A percentile compares a stretch with the other conserved stretches of the same genome.
Evolutionary conservation across 2,329 filamentous ascomycete species (phyloP).

Genomic region (Fusarium avenaceum): DNA sequence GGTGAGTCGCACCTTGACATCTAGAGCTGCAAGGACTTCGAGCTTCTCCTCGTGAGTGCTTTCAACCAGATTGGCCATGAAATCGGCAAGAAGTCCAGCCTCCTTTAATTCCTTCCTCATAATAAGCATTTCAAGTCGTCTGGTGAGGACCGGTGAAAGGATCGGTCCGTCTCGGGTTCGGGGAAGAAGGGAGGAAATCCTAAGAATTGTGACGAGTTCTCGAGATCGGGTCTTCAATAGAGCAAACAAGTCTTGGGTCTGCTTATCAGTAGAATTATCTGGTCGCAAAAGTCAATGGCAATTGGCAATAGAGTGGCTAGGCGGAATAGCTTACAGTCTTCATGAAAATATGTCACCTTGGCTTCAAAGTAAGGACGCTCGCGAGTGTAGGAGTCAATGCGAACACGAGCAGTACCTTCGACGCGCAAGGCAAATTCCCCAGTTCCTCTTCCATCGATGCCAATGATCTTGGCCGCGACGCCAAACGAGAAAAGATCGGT

Average conservation of each 20-base stretch:
- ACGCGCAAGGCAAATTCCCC: constrained; percentile 87
- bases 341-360: constrained; percentile 78
- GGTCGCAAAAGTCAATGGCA: constrained; percentile 19
- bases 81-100: constrained; percentile 89
- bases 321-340: constrained; percentile 68
- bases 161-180: constrained; percentile 73
- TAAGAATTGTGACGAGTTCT: constrained; percentile 86
- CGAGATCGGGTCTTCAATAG: constrained; percentile 86
- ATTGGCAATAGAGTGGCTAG: background rate
- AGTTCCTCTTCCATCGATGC: constrained; percentile 80
- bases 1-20: constrained; percentile 81
- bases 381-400: constrained; percentile 73
- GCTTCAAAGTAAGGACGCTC: constrained; percentile 90
- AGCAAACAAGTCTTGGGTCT: constrained; percentile 78
- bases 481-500: constrained; percentile 86
- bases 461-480: constrained; percentile 82
- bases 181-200: constrained; percentile 86
- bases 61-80: constrained; percentile 95
- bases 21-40: constrained; percentile 83
- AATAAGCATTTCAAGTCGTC: constrained; percentile 89
- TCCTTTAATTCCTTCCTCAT: constrained; percentile 84
- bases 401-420: constrained; percentile 84
- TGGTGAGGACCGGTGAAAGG: constrained; percentile 86
- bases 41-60: constrained; percentile 92
- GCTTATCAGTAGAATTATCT: constrained; percentile 64